These are phyloP conservation scores for Lachnellula willkommii DNA, from an alignment of 2,329 filamentous ascomycete species.

Conservation along the genomic window DNA sequence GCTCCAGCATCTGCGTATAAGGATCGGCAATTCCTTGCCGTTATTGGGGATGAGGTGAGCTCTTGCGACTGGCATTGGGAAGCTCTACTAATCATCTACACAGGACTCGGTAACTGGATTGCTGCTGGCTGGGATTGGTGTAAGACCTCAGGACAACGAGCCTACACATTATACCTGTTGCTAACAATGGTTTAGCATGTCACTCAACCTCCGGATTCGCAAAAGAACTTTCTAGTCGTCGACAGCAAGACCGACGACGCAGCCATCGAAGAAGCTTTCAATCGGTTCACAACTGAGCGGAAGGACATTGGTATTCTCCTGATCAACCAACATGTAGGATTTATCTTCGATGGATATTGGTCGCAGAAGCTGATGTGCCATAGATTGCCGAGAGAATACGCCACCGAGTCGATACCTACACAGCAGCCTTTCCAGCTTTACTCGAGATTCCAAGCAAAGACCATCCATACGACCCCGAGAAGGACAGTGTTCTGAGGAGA, in stretches of 20 bases:
- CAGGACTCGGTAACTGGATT: constrained; percentile 96
- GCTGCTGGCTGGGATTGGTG: constrained; percentile 90
- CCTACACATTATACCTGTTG: background rate
- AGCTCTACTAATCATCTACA: constrained; percentile 17
- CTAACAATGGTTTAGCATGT: constrained; percentile 62
- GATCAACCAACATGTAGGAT: constrained; percentile 90
- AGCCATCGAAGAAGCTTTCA: constrained; percentile 84
- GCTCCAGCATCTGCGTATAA: constrained; percentile 57
- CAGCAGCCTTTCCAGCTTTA: constrained; percentile 90
- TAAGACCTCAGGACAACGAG: constrained; percentile 41
- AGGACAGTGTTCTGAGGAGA: constrained; percentile 91
- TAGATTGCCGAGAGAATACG: constrained; percentile 93
- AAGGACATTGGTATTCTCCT: constrained; percentile 96
- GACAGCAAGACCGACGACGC: constrained; percentile 87
- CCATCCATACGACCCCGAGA: constrained; percentile 97
- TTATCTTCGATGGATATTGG: background rate
- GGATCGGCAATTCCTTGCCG: constrained; percentile 92
- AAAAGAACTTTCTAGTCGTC: constrained; percentile 98
- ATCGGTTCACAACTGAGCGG: constrained; percentile 78
- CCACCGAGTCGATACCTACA: constrained; percentile 83
- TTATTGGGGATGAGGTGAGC: constrained; percentile 90
- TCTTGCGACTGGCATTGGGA: background rate
- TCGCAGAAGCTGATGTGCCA: background rate
- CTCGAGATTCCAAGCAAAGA: constrained; percentile 98
- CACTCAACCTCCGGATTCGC: constrained; percentile 76